Conservation (phyloP, 768 basidiomycete genomes). For the Lactarius hatsudake region DNA sequence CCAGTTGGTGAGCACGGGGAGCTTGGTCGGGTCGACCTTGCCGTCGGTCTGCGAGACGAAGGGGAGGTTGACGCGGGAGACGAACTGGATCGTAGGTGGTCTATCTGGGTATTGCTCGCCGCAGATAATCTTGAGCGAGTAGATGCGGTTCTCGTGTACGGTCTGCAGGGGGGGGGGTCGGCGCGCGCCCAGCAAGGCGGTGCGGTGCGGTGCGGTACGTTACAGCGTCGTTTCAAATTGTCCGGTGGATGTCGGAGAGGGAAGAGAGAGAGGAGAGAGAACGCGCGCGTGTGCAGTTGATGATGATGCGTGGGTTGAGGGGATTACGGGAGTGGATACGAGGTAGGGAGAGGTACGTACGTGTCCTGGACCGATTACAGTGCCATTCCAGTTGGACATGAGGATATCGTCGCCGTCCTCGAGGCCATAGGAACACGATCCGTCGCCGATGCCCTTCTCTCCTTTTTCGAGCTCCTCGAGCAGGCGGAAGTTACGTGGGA, state of each 20-base stretch:
- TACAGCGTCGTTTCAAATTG: neutral
- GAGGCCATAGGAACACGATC: slow-evolving; percentile 94
- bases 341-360: slow-evolving; percentile 46
- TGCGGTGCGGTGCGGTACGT: neutral
- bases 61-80: slow-evolving; percentile 89
- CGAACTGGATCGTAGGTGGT: slow-evolving; percentile 80
- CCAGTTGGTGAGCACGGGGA: slow-evolving; percentile 77
- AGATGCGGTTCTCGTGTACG: slow-evolving; percentile 98
- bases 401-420: slow-evolving; percentile 94
- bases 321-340: neutral
- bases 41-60: slow-evolving; percentile 79
- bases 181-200: slow-evolving; percentile 1
- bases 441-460: slow-evolving; percentile 99
- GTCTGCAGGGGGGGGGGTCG: slow-evolving; percentile 54
- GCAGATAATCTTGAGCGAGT: slow-evolving; percentile 89
- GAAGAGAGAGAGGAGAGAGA: neutral
- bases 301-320: slow-evolving; percentile 11
- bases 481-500: slow-evolving; percentile 94
- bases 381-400: slow-evolving; percentile 99
- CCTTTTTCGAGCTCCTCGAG: slow-evolving; percentile 99
- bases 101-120: slow-evolving; percentile 70
- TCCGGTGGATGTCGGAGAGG: neutral
- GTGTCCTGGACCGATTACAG: slow-evolving; percentile 97
- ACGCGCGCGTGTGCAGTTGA: slow-evolving; percentile 14
- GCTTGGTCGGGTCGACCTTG: slow-evolving; percentile 68